Evolutionary conservation across 495 filamentous ascomycete species (phyloP), one percentile per base, ranked within the genome.

Genomic region (Cudoniella acicularis): DNA sequence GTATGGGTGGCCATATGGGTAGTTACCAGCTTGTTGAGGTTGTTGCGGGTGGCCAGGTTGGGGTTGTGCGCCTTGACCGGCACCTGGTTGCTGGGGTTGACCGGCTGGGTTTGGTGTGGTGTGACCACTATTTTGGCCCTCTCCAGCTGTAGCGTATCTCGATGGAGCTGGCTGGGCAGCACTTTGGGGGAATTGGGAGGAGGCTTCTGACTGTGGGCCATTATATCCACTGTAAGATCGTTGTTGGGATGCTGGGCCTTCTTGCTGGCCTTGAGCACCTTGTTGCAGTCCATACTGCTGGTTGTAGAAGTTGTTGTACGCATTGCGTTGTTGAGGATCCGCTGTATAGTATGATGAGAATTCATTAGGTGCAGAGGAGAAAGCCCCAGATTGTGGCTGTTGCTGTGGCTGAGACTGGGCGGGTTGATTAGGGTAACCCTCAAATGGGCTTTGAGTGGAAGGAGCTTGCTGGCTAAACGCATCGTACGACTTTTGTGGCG

Each of bases 331-430:
- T 50, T 87, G 83, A 10, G 60, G 54, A 60, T 92, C 89, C n/a
- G 87, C 83, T 2, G 88, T 87, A 66, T 96, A 94, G 76, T 96
- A 96, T 0, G 87, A 86, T 18, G 89, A 89, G 64, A 87, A 93
- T 43, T 96, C 88, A 71, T 80, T 85, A 43, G 89, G 86, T 10
- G 88, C 88, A 26, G 90, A 87, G 65, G 86, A 89, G 66, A 83
- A 83, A 42, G 77, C 80, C 10, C 79, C 82, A 54, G 74, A 73
- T n/a, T 85, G 79, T 26, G 77, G 75, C 54, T 83, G 79, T 16
- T 78, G 72, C 66, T 91, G 90, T 43, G 80, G 77, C 53, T 86
- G 84, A 13, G 54, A 21, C 54, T 63, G 66, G 13, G 27, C 8
- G 16, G 27, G 16, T 65, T 87, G 82, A 30, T 80, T 77, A 27